A percentile compares a stretch with the other conserved stretches of the same genome.
Evolutionary conservation across 495 filamentous ascomycete genomes (phyloP).

Genomic region (Aspergillus bertholletiae): DNA sequence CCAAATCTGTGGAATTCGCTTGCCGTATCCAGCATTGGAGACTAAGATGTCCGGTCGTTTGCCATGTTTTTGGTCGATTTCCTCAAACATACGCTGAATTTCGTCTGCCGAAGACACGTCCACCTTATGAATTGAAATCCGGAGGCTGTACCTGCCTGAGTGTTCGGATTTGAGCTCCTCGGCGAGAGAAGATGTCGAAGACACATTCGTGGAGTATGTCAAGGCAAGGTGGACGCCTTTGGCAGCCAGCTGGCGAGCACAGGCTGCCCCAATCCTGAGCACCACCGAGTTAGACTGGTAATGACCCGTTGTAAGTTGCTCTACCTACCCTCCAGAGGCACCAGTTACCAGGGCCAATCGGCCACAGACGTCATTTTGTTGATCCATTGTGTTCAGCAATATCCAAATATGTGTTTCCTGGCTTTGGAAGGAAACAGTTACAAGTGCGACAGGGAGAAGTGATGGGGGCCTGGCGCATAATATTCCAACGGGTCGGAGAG

Average conservation of each 20-base stretch:
- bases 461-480: too few species aligned
- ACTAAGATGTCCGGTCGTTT: conserved; percentile 60
- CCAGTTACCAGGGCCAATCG: conserved; percentile 62
- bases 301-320: background rate
- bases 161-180: conserved; percentile 32
- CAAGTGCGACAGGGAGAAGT: background rate
- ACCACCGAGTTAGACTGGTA: background rate
- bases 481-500: conserved; percentile 1
- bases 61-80: conserved; percentile 50
- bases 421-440: background rate
- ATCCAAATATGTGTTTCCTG: background rate
- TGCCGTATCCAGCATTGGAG: conserved; percentile 55
- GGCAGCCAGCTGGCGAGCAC: conserved; percentile 51
- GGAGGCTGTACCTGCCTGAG: conserved; percentile 26
- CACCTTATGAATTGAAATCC: conserved; percentile 53
- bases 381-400: background rate
- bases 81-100: conserved; percentile 47
- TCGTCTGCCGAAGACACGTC: conserved; percentile 52
- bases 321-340: conserved; percentile 59
- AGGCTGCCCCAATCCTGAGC: conserved; percentile 57
- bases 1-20: conserved; percentile 45
- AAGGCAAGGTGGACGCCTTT: conserved; percentile 56
- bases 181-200: conserved; percentile 42
- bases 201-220: conserved; percentile 54
- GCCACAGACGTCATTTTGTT: conserved; percentile 51